Conservation (phyloP, 2,329 filamentous ascomycete species). For the Tolypocladium cylindrosporum region DNA sequence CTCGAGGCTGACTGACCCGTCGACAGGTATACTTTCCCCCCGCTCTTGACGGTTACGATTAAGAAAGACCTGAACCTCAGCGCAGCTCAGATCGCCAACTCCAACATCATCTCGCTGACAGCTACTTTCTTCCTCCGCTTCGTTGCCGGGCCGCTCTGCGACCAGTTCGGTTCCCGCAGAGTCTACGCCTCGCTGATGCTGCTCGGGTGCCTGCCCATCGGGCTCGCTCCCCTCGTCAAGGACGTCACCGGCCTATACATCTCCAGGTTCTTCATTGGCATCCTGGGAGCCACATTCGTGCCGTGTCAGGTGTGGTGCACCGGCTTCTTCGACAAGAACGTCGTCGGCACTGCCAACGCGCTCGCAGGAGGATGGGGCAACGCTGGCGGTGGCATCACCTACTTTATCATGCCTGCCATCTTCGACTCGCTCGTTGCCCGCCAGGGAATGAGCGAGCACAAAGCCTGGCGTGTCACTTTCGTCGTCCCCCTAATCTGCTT, state of each 20-base stretch:
- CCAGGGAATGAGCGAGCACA: conserved; percentile 50
- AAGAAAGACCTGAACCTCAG: conserved; percentile 66
- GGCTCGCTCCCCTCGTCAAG: conserved; percentile 67
- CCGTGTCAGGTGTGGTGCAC: conserved; percentile 91
- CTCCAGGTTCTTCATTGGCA: conserved; percentile 71
- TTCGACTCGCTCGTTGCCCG: conserved; percentile 62
- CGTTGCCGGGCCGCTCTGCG: conserved; percentile 73
- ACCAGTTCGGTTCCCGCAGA: conserved; percentile 68
- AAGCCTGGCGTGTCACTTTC: conserved; percentile 78
- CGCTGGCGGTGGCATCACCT: conserved; percentile 80
- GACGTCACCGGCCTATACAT: conserved; percentile 53
- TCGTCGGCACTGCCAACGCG: conserved; percentile 82
- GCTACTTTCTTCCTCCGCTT: conserved; percentile 65
- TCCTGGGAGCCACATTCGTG: conserved; percentile 69
- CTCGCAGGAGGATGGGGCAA: conserved; percentile 80
- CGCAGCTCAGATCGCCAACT: conserved; percentile 67
- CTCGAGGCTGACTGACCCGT: background rate
- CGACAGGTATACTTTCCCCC: conserved; percentile 70
- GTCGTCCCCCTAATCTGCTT: conserved; percentile 75
- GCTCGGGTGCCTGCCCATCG: conserved; percentile 69
- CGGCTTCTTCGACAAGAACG: conserved; percentile 85
- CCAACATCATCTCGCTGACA: conserved; percentile 74
- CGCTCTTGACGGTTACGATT: conserved; percentile 69
- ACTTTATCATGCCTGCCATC: conserved; percentile 87
- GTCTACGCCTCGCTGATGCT: conserved; percentile 75